Evolutionary conservation across 192 early-diverging fungal genomes (phyloP).

Genomic region (Mortierella antarctica): DNA sequence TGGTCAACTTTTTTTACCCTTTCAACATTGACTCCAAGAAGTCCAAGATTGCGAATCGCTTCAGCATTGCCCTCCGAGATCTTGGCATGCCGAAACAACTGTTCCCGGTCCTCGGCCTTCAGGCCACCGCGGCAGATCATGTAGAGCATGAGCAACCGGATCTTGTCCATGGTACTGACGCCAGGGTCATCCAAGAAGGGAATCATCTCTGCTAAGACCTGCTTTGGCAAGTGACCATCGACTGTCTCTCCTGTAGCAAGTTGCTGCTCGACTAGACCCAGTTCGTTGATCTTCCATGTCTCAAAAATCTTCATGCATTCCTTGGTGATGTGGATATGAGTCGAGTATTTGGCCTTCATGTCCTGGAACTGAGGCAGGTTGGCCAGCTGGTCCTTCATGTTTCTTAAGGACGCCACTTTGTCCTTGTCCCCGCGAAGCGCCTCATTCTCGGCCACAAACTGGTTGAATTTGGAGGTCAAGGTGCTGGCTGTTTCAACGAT

Average conservation of each 20-base stretch:
- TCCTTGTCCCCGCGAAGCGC: slow-evolving; percentile 63
- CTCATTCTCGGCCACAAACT: slow-evolving; percentile 84
- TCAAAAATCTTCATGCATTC: slow-evolving; percentile 85
- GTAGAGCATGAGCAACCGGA: slow-evolving; percentile 84
- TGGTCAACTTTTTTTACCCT: slow-evolving; percentile 22
- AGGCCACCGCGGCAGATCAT: slow-evolving; percentile 85
- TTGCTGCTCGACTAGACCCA: slow-evolving; percentile 85
- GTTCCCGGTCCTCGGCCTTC: slow-evolving; percentile 73
- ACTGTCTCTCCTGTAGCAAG: slow-evolving; percentile 80
- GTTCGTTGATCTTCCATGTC: slow-evolving; percentile 68
- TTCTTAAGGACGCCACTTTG: slow-evolving; percentile 74
- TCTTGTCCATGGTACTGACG: slow-evolving; percentile 76
- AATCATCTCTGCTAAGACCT: slow-evolving; percentile 79
- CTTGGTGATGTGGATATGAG: slow-evolving; percentile 87
- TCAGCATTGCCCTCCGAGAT: slow-evolving; percentile 79
- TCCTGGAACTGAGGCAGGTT: slow-evolving; percentile 90
- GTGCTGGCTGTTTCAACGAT: slow-evolving; percentile 83
- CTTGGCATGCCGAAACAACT: slow-evolving; percentile 75
- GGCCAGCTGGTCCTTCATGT: slow-evolving; percentile 87
- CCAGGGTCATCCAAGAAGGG: slow-evolving; percentile 78
- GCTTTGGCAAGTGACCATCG: slow-evolving; percentile 73
- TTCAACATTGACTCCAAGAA: slow-evolving; percentile 74
- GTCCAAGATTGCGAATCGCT: slow-evolving; percentile 78
- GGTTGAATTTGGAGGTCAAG: slow-evolving; percentile 78
- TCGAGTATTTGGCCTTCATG: slow-evolving; percentile 81